Base-by-base conservation (phyloP, 1,284 basidiomycete genomes). In the Pholiota adiposa region DNA sequence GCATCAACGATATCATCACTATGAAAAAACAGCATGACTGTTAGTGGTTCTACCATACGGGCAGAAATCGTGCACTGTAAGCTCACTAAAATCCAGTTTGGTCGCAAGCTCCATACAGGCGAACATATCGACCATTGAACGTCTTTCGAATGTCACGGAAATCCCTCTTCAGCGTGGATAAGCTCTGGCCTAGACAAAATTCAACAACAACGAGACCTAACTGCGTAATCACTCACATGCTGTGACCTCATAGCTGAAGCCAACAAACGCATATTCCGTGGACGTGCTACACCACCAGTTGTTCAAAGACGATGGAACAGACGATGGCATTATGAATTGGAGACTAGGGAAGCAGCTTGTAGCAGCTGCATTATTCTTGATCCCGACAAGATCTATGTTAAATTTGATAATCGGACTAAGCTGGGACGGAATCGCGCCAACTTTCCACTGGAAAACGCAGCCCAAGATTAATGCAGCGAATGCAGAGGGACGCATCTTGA, bases 1-100 rank as follows among this genome's bases (percentile, higher is more conserved):
- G 90, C 89, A 34, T 88, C 79, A 21, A 93, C 78, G 51, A 92
- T 72, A 63, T 90, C 79, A 68, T 93, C 80, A 61, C 89, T 89
- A 54, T 19, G 50, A 41, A 14, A 16, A 11, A 25, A 21, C n/a
- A 19, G 12, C 9, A 46, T n/a, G 52, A 53, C 41, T 49, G 54
- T 63, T 21, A 56, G 33, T 29, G 14, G 18, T 40, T 5, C 29
- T 21, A 18, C 3, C 11, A 12, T 18, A 8, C 19, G 27, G 4
- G 7, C 9, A 23, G 2, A 4, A 29, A 7, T 1, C 1, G 29
- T 33, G 34, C 21, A 46, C 4, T 11, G 29, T 31, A 31, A 4
- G 72, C 84, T 66, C 63, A 87, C 87, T 89, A 90, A 75, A 86
- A 89, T n/a, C 84, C 86, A 23, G 73, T 61, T 3, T 76, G 73